Percentiles rank a stretch among this genome's conserved stretches.
phyloP scores from a whole-genome alignment of 768 basidiomycete species.

The Mycena haematopus region DNA sequence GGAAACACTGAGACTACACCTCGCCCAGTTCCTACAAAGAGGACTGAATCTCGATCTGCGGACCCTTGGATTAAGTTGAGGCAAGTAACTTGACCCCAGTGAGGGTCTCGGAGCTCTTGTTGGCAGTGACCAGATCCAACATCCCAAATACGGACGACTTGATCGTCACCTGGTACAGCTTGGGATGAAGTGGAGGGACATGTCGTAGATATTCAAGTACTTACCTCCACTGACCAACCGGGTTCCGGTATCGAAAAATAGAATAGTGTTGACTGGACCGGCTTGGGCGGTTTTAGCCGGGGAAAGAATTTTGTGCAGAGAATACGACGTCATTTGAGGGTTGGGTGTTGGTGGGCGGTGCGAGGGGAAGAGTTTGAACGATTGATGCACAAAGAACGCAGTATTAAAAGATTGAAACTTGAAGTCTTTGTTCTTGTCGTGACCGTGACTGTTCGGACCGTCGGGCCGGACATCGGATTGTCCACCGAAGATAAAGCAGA shows the following conservation, averaged over 20 bases:
- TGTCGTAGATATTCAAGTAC: not conserved
- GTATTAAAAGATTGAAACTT: not conserved
- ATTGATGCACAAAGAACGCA: not conserved
- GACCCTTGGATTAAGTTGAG: too few species aligned
- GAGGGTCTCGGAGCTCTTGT: not conserved
- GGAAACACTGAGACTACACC: not conserved
- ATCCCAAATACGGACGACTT: not conserved
- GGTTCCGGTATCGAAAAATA: not conserved
- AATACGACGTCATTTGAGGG: not conserved
- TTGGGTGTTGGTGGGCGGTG: not conserved
- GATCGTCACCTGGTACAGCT: not conserved
- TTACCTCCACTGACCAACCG: constrained; percentile 4
- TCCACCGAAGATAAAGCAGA: not conserved
- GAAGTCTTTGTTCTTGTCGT: not conserved
- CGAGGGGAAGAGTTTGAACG: not conserved
- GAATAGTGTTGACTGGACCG: not conserved
- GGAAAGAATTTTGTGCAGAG: not conserved
- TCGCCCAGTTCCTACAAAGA: not conserved
- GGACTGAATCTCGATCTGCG: too few species aligned
- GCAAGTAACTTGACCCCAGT: not conserved
- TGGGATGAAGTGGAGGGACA: not conserved
- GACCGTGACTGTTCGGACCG: not conserved
- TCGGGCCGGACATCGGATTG: not conserved
- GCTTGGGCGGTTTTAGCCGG: not conserved
- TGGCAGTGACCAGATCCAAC: constrained; percentile 1